Base-by-base conservation (phyloP, 2,329 filamentous ascomycete genomes). In the Hypoxylon sp. region DNA sequence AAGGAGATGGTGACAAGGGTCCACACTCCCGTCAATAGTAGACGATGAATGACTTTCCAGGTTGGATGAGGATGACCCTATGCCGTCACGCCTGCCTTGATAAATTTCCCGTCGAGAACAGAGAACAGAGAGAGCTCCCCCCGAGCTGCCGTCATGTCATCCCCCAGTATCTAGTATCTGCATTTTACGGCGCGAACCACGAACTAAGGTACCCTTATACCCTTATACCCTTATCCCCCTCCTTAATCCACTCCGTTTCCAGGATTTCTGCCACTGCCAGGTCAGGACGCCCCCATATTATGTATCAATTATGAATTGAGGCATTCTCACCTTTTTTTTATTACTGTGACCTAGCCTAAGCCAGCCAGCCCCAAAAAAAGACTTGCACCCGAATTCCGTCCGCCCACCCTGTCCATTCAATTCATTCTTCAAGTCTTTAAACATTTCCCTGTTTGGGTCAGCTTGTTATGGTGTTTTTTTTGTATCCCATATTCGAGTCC, bases 41-140 rank as follows among this genome's bases (percentile, higher is more conserved):
- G 49, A 61, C 48, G 57, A 65, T 68, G 65, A 66, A 68, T 68
- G 65, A 68, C 65, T 64, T 68, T 63, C 65, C 62, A 61, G 54
- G 65, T 68, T 68, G 62, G 53, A 61, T 61, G n/a, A 32, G 63
- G 54, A 68, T 68, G 62, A 63, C 63, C 62, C 58, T 66, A 68
- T 68, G 65, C 65, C 65, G 63, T 68, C 65, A 68, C 63, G 62
- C 53, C 63, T 52, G 53, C n/a, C 47, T 48, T 62, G 52, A 54
- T 48, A 64, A 39, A 56, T 66, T 66, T 62, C 63, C 65, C 59
- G 50, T 59, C 55, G 17, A 52, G 19, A 34, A 37, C 30, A n/a
- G 13, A 46, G 15, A 24, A 53, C 2, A 22, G 26, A 47, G n/a
- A 34, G 24, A 30, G 24, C 50, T 26, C 39, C 39, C 54, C 41